Evolutionary conservation across 768 basidiomycete species (phyloP).

Genomic region (Tulasnella calospora): DNA sequence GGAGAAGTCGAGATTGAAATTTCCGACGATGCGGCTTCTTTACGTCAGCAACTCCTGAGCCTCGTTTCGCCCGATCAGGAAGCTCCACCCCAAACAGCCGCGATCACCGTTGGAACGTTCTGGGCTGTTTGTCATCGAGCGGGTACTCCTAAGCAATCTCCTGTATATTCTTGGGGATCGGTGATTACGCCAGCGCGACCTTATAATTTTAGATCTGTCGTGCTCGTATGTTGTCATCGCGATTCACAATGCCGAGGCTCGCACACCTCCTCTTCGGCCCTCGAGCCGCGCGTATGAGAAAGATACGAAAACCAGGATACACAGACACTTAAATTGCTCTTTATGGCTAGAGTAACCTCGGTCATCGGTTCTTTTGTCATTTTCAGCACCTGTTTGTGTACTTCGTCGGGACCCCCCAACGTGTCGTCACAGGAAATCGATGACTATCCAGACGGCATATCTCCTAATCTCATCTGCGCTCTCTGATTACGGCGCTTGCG

Average conservation of each 20-base stretch:
- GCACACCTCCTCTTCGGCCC: not conserved
- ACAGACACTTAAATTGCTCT: not conserved
- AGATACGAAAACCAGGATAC: not conserved
- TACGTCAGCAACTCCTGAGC: slow-evolving; percentile 1
- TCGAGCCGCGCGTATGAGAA: not conserved
- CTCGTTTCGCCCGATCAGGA: not conserved
- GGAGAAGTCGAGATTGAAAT: not conserved
- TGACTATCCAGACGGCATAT: not conserved
- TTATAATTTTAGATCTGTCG: not conserved
- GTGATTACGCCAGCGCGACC: not conserved
- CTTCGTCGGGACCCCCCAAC: not conserved
- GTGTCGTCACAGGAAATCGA: not conserved
- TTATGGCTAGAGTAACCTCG: not conserved
- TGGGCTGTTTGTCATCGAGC: not conserved
- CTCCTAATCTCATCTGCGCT: not conserved
- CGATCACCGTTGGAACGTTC: not conserved
- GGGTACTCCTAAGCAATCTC: not conserved
- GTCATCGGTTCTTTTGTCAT: not conserved
- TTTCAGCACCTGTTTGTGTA: not conserved
- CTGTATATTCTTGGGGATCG: not conserved
- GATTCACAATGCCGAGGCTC: not conserved
- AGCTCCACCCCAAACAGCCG: not conserved
- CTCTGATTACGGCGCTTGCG: not conserved
- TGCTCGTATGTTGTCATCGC: not conserved
- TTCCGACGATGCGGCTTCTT: slow-evolving; percentile 1